These are phyloP conservation scores for Verbascum thapsus DNA, from an alignment of 257 asterid genomes.

Conservation along the genomic window DNA sequence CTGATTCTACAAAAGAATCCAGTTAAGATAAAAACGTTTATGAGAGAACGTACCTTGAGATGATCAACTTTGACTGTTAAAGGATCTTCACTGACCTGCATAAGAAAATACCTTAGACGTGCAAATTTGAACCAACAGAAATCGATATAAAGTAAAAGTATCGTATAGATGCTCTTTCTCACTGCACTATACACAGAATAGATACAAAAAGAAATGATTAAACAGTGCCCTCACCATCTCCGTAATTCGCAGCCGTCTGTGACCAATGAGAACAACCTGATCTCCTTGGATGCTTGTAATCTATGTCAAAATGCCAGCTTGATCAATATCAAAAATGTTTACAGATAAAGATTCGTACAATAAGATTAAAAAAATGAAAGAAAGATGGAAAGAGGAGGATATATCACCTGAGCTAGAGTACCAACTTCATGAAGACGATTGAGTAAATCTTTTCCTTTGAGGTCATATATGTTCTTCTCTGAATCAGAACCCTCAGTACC, in stretches of 20 bases:
- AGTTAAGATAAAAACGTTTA: slow-evolving; percentile 12
- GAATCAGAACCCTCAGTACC: slow-evolving; percentile 74
- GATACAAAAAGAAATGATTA: not conserved
- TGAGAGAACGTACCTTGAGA: slow-evolving; percentile 66
- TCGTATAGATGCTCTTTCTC: not conserved
- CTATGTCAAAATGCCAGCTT: slow-evolving; percentile 50
- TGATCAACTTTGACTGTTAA: slow-evolving; percentile 93
- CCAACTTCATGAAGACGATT: slow-evolving; percentile 94
- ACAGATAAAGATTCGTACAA: slow-evolving; percentile 23
- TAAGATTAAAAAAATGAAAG: slow-evolving; percentile 33
- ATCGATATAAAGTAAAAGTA: not conserved
- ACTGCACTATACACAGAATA: slow-evolving; percentile 12
- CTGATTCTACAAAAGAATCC: slow-evolving; percentile 13
- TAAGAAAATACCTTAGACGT: slow-evolving; percentile 31
- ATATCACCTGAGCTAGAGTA: slow-evolving; percentile 88
- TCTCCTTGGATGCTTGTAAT: slow-evolving; percentile 93
- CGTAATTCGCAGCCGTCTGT: slow-evolving; percentile 84
- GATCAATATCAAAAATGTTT: slow-evolving; percentile 34
- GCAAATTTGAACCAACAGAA: slow-evolving; percentile 23
- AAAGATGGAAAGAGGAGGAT: slow-evolving; percentile 14
- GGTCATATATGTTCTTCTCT: slow-evolving; percentile 66
- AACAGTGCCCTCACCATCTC: slow-evolving; percentile 71
- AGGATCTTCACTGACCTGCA: slow-evolving; percentile 97
- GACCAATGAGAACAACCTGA: slow-evolving; percentile 93
- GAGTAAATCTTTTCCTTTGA: slow-evolving; percentile 85